Conservation (phyloP, 176 grass and related monocot species). For the Areca catechu region DNA sequence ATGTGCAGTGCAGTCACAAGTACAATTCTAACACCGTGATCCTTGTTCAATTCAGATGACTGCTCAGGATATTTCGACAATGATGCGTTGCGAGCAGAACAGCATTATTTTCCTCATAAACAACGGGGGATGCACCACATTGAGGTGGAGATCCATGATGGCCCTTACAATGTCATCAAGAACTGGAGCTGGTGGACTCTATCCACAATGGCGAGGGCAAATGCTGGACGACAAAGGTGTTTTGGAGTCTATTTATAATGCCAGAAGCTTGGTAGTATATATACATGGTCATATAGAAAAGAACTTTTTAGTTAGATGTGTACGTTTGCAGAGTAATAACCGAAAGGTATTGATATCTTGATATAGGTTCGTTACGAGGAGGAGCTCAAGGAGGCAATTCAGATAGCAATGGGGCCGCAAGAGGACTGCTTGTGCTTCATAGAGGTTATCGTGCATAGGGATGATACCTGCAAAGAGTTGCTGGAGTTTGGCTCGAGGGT, state of each 20-base stretch:
- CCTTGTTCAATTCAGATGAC: constrained; percentile 5
- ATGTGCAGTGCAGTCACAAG: no score
- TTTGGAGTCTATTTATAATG: no score
- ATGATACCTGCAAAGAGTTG: constrained; percentile 11
- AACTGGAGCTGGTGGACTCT: constrained; percentile 17
- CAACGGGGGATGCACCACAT: constrained; percentile 17
- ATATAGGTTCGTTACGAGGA: constrained; percentile 1
- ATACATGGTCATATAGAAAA: no score
- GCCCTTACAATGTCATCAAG: constrained; percentile 20
- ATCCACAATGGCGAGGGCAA: constrained; percentile 19
- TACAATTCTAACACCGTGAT: no score
- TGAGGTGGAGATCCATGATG: constrained; percentile 17
- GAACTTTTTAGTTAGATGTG: no score
- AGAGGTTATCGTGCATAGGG: constrained; percentile 2
- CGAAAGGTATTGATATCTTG: no score
- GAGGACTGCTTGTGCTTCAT: constrained; percentile 13
- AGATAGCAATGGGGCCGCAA: neutral
- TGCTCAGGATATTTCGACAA: constrained; percentile 14
- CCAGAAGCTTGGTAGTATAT: no score
- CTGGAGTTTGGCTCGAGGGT: constrained; percentile 13
- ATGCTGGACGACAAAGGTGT: constrained; percentile 12
- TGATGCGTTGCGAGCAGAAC: constrained; percentile 17
- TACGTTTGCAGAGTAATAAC: no score
- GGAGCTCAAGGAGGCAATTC: constrained; percentile 15
- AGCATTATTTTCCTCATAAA: constrained; percentile 21